Evolutionary conservation across 192 early-diverging fungal genomes (phyloP).

Genomic region (Spinellus fusiger): DNA sequence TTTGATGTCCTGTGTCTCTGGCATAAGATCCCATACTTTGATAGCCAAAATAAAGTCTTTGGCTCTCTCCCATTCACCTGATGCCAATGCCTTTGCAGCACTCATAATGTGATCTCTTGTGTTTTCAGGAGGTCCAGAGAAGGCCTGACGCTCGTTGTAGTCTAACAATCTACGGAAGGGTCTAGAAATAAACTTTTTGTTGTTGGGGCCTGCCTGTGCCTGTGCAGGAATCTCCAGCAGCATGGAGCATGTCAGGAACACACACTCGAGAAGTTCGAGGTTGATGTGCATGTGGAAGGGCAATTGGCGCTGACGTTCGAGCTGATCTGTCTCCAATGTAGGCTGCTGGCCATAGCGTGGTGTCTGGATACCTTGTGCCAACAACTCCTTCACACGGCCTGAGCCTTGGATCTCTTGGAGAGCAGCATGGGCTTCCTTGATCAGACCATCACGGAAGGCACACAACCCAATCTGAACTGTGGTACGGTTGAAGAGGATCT

Average conservation of each 20-base stretch:
- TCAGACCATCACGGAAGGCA: constrained; percentile 92
- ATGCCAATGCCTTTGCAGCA: constrained; percentile 84
- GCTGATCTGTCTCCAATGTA: constrained; percentile 86
- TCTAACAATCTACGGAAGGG: constrained; percentile 91
- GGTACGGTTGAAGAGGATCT: constrained; percentile 94
- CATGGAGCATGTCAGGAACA: constrained; percentile 93
- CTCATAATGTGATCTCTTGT: constrained; percentile 99
- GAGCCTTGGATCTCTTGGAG: constrained; percentile 85
- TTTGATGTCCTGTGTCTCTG: constrained; percentile 78
- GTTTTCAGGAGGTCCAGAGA: constrained; percentile 96
- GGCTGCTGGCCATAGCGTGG: constrained; percentile 68
- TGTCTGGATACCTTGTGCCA: constrained; percentile 72
- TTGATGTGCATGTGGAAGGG: constrained; percentile 99
- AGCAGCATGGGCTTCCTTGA: constrained; percentile 81
- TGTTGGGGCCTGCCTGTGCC: constrained; percentile 65
- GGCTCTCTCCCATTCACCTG: constrained; percentile 90
- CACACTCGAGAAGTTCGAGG: constrained; percentile 95
- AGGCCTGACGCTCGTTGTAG: constrained; percentile 93
- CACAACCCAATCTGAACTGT: constrained; percentile 94
- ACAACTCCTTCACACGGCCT: constrained; percentile 85
- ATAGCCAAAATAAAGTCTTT: constrained; percentile 81
- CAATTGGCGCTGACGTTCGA: constrained; percentile 92
- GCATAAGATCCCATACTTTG: constrained; percentile 95
- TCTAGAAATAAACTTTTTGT: constrained; percentile 78
- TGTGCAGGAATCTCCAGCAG: constrained; percentile 96